Conservation (phyloP, 495 filamentous ascomycete species). For the Filosporella fistucella region DNA sequence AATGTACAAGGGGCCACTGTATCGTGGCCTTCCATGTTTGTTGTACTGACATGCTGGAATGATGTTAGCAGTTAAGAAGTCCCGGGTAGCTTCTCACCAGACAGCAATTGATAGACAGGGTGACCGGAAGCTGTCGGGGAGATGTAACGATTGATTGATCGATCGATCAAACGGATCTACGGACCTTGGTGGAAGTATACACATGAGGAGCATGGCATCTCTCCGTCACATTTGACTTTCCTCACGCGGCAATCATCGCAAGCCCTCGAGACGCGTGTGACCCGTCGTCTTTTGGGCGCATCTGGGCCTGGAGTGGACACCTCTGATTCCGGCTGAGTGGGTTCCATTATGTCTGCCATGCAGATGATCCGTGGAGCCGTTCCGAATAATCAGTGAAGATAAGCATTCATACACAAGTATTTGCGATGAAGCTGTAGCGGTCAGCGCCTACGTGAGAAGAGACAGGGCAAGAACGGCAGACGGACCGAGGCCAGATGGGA, state of each 20-base stretch:
- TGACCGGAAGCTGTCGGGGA: no score
- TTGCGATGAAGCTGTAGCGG: no score
- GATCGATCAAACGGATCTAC: conserved; percentile 21
- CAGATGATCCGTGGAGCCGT: no score
- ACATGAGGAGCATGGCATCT: conserved; percentile 78
- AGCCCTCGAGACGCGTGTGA: conserved; percentile 32
- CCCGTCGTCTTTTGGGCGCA: not conserved
- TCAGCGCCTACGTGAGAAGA: no score
- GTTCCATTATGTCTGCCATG: no score
- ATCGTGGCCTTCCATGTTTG: not conserved
- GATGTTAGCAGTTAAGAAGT: not conserved
- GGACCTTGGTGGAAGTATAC: conserved; percentile 75
- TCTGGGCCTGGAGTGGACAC: no score
- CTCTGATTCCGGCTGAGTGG: no score
- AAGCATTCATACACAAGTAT: no score
- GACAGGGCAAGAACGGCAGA: no score
- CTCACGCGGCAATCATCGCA: conserved; percentile 76
- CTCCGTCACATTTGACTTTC: conserved; percentile 82
- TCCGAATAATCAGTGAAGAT: no score
- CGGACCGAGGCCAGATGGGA: no score
- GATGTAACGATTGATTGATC: conserved; percentile 50
- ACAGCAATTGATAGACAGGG: conserved; percentile 26
- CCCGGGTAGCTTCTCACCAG: no score
- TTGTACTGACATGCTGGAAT: not conserved
- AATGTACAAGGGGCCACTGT: not conserved